These are phyloP conservation scores for Pythium sukuiense DNA, from an alignment of 352 stramenopile species.

Conservation along the genomic window DNA sequence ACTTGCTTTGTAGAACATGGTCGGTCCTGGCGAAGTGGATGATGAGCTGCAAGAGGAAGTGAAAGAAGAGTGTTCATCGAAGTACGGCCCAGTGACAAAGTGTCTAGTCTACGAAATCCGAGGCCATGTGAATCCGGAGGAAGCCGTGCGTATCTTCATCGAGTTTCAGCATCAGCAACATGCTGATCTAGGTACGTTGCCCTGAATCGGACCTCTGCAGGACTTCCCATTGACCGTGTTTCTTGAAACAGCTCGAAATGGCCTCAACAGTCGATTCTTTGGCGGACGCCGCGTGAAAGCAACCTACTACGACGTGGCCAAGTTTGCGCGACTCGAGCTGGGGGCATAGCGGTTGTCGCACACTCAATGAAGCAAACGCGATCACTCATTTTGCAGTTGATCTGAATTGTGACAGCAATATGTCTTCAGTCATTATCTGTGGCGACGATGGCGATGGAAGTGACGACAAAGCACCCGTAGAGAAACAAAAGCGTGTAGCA, in stretches of 20 bases:
- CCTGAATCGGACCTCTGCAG: background rate
- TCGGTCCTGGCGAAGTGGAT: slow-evolving; percentile 88
- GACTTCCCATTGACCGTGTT: background rate
- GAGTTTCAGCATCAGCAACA: slow-evolving; percentile 68
- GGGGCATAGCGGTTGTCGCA: slow-evolving; percentile 25
- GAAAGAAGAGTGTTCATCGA: slow-evolving; percentile 81
- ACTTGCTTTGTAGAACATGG: slow-evolving; percentile 81
- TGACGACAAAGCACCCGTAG: slow-evolving; percentile 63
- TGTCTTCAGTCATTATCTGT: slow-evolving; percentile 14
- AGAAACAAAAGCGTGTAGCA: slow-evolving; percentile 61
- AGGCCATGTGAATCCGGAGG: slow-evolving; percentile 45
- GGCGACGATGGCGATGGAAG: slow-evolving; percentile 57
- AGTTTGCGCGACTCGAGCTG: slow-evolving; percentile 70
- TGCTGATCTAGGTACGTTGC: slow-evolving; percentile 68
- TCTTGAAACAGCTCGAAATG: slow-evolving; percentile 55
- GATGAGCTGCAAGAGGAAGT: slow-evolving; percentile 87
- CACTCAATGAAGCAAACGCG: background rate
- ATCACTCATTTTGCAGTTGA: background rate
- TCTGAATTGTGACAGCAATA: background rate
- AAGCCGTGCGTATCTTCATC: slow-evolving; percentile 90
- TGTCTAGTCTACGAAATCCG: slow-evolving; percentile 78
- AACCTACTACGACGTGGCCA: slow-evolving; percentile 78
- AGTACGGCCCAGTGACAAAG: slow-evolving; percentile 77
- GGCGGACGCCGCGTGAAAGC: slow-evolving; percentile 84
- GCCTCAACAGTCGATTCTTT: slow-evolving; percentile 89